phyloP scores from a whole-genome alignment of 1,284 basidiomycete genomes.

The Papiliotrema terrestris region DNA sequence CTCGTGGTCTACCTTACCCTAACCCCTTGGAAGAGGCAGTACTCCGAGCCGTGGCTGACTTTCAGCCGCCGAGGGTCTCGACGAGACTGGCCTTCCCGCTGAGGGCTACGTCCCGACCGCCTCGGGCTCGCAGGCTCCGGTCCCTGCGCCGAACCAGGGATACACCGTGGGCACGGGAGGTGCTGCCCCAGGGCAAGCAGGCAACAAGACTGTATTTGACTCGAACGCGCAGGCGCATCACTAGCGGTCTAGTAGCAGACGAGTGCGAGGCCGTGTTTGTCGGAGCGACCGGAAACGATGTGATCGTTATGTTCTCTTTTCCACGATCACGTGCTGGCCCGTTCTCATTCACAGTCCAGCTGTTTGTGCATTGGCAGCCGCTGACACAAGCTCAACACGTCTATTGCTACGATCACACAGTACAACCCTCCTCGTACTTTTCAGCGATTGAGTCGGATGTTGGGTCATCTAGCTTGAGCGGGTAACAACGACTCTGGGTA shows the following conservation, averaged over 20 bases:
- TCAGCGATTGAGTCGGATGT: no score
- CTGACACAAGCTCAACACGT: no score
- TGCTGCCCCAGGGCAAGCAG: slow-evolving; percentile 4
- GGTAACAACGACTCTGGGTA: no score
- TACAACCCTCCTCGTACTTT: no score
- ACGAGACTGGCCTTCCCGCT: slow-evolving; percentile 66
- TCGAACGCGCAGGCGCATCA: neutral
- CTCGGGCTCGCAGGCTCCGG: slow-evolving; percentile 59
- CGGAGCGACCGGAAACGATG: neutral
- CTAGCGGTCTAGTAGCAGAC: neutral
- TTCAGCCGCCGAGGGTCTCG: slow-evolving; percentile 52
- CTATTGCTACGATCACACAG: no score
- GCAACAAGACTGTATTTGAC: slow-evolving; percentile 30
- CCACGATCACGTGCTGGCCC: no score
- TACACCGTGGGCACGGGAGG: slow-evolving; percentile 10
- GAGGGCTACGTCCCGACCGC: slow-evolving; percentile 72
- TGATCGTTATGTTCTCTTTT: neutral
- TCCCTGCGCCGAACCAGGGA: slow-evolving; percentile 29
- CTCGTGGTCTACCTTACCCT: neutral
- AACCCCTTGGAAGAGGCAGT: no score
- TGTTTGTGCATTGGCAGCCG: no score
- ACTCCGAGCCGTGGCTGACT: slow-evolving; percentile 4
- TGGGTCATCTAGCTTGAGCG: no score
- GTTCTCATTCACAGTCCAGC: no score
- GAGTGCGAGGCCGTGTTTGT: neutral